phyloP scores from a whole-genome alignment of 2,329 filamentous ascomycete species.

The Verticillium tricorpus region DNA sequence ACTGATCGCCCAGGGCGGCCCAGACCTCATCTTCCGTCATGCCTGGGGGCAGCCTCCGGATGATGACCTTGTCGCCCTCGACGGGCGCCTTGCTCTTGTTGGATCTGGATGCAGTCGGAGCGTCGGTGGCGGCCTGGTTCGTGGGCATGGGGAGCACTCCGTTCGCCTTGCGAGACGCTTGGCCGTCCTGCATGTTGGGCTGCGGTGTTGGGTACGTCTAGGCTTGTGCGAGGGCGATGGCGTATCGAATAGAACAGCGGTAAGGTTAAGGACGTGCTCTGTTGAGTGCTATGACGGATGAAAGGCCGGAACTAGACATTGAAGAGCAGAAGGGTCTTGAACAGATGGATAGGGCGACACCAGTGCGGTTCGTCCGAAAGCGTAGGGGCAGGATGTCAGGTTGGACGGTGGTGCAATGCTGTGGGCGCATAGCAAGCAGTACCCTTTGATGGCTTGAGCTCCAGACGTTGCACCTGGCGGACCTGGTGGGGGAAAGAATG shows the following conservation, averaged over 20 bases:
- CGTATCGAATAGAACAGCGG: not conserved
- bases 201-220: not conserved
- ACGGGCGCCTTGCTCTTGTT: conserved; percentile 45
- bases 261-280: not conserved
- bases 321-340: not conserved
- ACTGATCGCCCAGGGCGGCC: conserved; percentile 68
- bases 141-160: conserved; percentile 48
- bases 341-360: not conserved
- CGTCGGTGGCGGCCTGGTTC: conserved; percentile 35
- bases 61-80: conserved; percentile 75
- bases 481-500: not conserved
- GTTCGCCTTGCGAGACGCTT: conserved; percentile 32
- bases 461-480: not conserved
- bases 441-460: not conserved
- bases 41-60: conserved; percentile 81
- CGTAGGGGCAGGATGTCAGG: not conserved
- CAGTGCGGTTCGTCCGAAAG: not conserved
- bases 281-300: not conserved
- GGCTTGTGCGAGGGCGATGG: not conserved
- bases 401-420: not conserved
- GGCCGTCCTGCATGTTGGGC: not conserved
- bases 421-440: not conserved
- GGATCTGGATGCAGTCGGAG: conserved; percentile 22
- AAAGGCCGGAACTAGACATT: not conserved
- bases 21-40: conserved; percentile 78